Evolutionary conservation across 106 monocot species (phyloP).

Genomic region (Phalaenopsis aphrodite): DNA sequence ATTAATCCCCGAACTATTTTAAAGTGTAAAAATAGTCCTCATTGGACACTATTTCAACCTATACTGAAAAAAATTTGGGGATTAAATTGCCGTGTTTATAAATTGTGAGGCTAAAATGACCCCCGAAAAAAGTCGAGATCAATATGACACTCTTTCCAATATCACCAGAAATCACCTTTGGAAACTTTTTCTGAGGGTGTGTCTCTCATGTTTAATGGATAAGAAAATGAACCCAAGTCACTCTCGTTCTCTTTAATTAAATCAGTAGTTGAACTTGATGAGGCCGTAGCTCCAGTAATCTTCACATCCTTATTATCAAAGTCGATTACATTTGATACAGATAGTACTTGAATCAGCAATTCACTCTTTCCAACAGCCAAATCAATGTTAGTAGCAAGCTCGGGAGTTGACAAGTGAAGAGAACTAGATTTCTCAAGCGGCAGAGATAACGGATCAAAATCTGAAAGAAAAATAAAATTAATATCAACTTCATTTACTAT

Average conservation of each 20-base stretch:
- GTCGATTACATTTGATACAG: conserved; percentile 8
- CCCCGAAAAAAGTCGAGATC: too few relatives aligned
- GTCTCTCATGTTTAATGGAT: not conserved
- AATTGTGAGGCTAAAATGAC: too few relatives aligned
- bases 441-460: not conserved
- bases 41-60: too few relatives aligned
- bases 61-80: too few relatives aligned
- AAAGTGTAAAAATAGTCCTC: too few relatives aligned
- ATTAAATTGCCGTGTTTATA: too few relatives aligned
- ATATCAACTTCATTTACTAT: not conserved
- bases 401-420: conserved; percentile 8
- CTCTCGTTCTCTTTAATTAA: not conserved
- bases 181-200: not conserved
- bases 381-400: conserved; percentile 1
- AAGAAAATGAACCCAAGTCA: conserved; percentile 9
- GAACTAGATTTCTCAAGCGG: not conserved
- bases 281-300: not conserved
- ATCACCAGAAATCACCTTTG: conserved; percentile 15
- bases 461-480: conserved; percentile 1
- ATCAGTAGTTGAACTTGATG: conserved; percentile 2
- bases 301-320: conserved; percentile 5
- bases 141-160: not conserved
- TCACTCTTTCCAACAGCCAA: conserved; percentile 7
- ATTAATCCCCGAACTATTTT: too few relatives aligned
- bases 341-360: not conserved